Evolutionary conservation across 2,329 filamentous ascomycete species (phyloP).

Genomic region (Pestalotiopsis sp.): DNA sequence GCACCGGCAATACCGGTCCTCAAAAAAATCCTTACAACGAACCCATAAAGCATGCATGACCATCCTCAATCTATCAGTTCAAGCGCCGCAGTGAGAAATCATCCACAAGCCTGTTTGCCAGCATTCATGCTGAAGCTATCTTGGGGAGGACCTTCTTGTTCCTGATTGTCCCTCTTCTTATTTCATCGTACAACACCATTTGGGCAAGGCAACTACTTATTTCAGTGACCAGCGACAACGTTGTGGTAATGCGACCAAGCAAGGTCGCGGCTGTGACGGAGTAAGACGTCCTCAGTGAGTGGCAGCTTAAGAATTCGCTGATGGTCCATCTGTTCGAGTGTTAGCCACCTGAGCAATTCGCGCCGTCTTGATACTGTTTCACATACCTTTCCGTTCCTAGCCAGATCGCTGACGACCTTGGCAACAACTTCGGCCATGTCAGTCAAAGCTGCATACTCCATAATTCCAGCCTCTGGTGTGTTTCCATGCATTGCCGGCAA

Average conservation of each 20-base stretch:
- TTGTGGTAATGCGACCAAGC: slow-evolving; percentile 35
- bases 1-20: background rate
- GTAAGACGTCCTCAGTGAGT: slow-evolving; percentile 35
- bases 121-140: background rate
- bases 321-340: slow-evolving; percentile 29
- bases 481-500: slow-evolving; percentile 56
- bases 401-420: slow-evolving; percentile 32
- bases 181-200: background rate
- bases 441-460: slow-evolving; percentile 35
- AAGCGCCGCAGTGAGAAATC: background rate
- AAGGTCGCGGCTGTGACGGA: slow-evolving; percentile 34
- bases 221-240: slow-evolving; percentile 29
- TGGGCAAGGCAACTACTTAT: background rate
- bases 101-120: background rate
- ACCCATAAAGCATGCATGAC: background rate
- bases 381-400: slow-evolving; percentile 33
- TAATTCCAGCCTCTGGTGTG: slow-evolving; percentile 33
- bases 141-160: background rate
- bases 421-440: slow-evolving; percentile 37
- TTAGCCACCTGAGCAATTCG: background rate
- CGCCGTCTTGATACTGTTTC: background rate
- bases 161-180: background rate
- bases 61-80: background rate
- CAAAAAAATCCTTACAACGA: background rate
- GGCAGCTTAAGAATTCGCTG: slow-evolving; percentile 34